These are phyloP conservation scores for Pseudogymnoascus pannorum DNA, from an alignment of 2,329 filamentous ascomycete species.

Conservation along the genomic window DNA sequence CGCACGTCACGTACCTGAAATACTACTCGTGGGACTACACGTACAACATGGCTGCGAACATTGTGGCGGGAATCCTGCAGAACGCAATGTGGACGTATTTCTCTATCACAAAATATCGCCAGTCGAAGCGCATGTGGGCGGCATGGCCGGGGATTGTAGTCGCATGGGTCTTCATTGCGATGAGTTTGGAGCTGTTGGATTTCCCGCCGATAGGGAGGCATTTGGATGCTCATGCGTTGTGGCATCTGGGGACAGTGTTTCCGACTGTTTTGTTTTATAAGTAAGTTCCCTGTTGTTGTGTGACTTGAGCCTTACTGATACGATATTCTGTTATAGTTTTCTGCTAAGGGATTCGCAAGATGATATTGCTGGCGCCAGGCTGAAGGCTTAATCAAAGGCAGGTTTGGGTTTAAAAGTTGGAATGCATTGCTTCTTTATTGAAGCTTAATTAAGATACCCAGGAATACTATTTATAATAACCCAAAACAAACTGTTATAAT, in stretches of 20 bases:
- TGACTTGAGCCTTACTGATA: constrained; percentile 12
- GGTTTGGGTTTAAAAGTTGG: background rate
- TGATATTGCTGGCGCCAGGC: constrained; percentile 64
- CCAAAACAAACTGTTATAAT: too few relatives aligned
- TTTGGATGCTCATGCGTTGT: constrained; percentile 89
- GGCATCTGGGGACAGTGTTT: constrained; percentile 88
- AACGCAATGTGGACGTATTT: constrained; percentile 85
- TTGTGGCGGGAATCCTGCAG: constrained; percentile 69
- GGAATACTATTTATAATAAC: background rate
- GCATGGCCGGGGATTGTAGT: constrained; percentile 87
- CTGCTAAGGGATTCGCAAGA: constrained; percentile 78
- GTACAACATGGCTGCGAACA: constrained; percentile 97
- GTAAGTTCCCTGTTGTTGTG: constrained; percentile 48
- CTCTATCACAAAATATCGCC: constrained; percentile 65
- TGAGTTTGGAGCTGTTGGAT: constrained; percentile 93
- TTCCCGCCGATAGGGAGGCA: constrained; percentile 78
- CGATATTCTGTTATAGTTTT: constrained; percentile 57
- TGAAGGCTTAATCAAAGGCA: constrained; percentile 53
- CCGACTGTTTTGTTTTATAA: constrained; percentile 91
- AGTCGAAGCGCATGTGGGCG: constrained; percentile 69
- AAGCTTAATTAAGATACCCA: constrained; percentile 4
- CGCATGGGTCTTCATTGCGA: constrained; percentile 82
- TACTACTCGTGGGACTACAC: constrained; percentile 88
- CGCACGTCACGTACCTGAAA: constrained; percentile 77
- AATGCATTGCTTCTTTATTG: background rate